Evolutionary conservation across 2,329 filamentous ascomycete genomes (phyloP).

Genomic region (Diaporthe batatas): DNA sequence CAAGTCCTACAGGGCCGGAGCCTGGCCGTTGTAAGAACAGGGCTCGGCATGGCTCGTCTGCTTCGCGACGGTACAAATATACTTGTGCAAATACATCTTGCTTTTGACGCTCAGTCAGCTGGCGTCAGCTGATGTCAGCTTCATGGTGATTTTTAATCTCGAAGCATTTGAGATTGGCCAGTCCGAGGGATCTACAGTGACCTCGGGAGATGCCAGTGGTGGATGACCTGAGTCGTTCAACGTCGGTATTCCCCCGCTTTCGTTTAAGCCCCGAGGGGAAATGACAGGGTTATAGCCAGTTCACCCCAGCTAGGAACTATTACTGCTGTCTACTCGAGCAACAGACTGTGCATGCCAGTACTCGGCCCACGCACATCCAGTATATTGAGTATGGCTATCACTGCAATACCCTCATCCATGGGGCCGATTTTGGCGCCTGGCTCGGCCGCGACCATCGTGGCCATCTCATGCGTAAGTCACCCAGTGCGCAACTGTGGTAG

Average conservation of each 20-base stretch:
- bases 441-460: background rate
- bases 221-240: background rate
- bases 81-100: background rate
- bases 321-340: background rate
- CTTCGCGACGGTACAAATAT: background rate
- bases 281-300: background rate
- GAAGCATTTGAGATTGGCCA: background rate
- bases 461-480: background rate
- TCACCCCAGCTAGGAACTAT: background rate
- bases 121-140: too few relatives aligned
- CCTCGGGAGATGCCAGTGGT: background rate
- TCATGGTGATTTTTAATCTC: background rate
- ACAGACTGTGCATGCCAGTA: background rate
- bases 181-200: too few relatives aligned
- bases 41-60: too few relatives aligned
- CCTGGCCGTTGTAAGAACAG: background rate
- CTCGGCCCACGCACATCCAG: background rate
- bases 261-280: background rate
- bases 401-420: background rate
- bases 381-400: background rate
- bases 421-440: background rate
- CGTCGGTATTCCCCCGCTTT: constrained; percentile 14
- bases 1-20: background rate
- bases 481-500: too few relatives aligned
- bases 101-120: background rate